Conservation (phyloP, 2,329 filamentous ascomycete genomes). For the Pseudocercospora fijiensis region DNA sequence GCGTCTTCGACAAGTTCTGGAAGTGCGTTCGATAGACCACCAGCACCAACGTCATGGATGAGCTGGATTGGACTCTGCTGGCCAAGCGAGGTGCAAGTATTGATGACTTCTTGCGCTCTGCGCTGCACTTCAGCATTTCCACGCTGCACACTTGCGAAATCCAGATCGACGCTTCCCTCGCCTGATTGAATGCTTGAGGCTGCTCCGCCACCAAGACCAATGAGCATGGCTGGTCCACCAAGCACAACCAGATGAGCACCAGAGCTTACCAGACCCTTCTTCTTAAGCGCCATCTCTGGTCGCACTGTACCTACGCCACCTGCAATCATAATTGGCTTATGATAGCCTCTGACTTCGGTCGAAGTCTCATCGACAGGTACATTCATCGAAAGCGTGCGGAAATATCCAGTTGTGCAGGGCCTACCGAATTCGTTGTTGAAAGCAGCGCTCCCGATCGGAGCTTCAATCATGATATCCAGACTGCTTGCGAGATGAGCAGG, state of each 20-base stretch:
- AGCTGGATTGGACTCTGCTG: conserved; percentile 86
- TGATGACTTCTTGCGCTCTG: conserved; percentile 96
- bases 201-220: conserved; percentile 91
- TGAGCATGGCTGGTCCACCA: conserved; percentile 95
- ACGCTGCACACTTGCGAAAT: conserved; percentile 95
- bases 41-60: conserved; percentile 96
- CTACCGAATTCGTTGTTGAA: conserved; percentile 99
- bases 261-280: conserved; percentile 71
- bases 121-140: conserved; percentile 96
- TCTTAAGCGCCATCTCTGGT: conserved; percentile 86
- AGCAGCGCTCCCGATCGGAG: conserved; percentile 87
- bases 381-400: conserved; percentile 79
- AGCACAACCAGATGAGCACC: conserved; percentile 92
- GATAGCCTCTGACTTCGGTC: conserved; percentile 80
- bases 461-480: conserved; percentile 96
- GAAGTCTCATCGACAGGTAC: conserved; percentile 60
- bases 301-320: conserved; percentile 91
- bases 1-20: conserved; percentile 91
- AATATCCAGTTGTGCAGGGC: conserved; percentile 83
- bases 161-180: conserved; percentile 84
- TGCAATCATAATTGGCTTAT: conserved; percentile 98
- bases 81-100: conserved; percentile 83
- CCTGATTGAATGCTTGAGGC: conserved; percentile 87
- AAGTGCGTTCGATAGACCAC: conserved; percentile 79
- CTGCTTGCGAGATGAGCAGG: conserved; percentile 90